Evolutionary conservation across 2,329 filamentous ascomycete genomes (phyloP).

Genomic region (Fusarium goolgardi): DNA sequence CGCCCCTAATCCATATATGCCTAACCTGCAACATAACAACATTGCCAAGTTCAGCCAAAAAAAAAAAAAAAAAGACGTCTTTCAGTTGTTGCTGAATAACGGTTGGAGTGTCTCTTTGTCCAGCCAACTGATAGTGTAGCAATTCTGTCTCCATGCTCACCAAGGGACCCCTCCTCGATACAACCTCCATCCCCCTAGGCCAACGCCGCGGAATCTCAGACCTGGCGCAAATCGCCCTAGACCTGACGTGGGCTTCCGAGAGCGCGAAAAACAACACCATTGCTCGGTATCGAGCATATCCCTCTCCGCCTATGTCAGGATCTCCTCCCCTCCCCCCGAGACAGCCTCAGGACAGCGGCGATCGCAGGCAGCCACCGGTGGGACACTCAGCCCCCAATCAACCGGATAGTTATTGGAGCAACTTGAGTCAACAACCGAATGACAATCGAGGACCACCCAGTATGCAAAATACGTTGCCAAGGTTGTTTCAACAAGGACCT

Average conservation of each 20-base stretch:
- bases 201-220: conserved; percentile 68
- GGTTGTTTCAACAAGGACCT: conserved; percentile 47
- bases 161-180: conserved; percentile 58
- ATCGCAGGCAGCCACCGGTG: conserved; percentile 61
- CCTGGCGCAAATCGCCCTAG: conserved; percentile 66
- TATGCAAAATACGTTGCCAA: conserved; percentile 44
- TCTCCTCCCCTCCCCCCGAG: conserved; percentile 72
- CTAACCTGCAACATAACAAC: conserved; percentile 11
- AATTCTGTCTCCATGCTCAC: conserved; percentile 65
- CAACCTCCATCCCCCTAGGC: conserved; percentile 62
- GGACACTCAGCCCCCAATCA: conserved; percentile 57
- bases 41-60: conserved; percentile 1
- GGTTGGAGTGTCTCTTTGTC: conserved; percentile 31
- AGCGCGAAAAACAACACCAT: conserved; percentile 63
- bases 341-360: conserved; percentile 67
- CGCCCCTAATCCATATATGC: conserved; percentile 11
- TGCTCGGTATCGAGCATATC: conserved; percentile 71
- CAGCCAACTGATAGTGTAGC: conserved; percentile 39
- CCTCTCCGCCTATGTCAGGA: conserved; percentile 80
- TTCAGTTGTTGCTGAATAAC: conserved; percentile 29
- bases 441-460: conserved; percentile 43
- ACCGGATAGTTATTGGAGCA: conserved; percentile 64
- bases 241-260: conserved; percentile 59
- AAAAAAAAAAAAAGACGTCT: background rate
- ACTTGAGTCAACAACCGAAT: conserved; percentile 45